A percentile compares a stretch with the other conserved stretches of the same genome.
Evolutionary conservation across 139 green algal species (phyloP).

Genomic region (Spirogloea muscicola): DNA sequence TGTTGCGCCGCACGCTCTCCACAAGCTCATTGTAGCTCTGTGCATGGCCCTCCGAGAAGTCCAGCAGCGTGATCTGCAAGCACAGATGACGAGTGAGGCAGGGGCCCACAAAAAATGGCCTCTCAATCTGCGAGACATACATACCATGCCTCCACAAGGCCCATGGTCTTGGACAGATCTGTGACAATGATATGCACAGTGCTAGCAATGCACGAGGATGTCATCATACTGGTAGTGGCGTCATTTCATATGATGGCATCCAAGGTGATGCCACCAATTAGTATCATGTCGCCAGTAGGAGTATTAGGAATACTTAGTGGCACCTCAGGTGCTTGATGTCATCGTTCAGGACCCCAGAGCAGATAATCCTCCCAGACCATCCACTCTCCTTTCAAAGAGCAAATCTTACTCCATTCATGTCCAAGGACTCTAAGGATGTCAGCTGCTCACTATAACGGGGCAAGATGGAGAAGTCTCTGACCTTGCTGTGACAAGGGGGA

Average conservation of each 20-base stretch:
- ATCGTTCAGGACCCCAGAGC: neutral
- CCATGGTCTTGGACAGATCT: neutral
- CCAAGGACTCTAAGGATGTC: neutral
- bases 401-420: neutral
- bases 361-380: neutral
- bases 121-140: neutral
- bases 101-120: neutral
- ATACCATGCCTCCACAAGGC: neutral
- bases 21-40: constrained; percentile 79
- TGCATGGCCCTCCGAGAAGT: constrained; percentile 75
- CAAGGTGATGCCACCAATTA: no score
- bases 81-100: neutral
- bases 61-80: constrained; percentile 56
- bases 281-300: neutral
- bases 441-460: no score
- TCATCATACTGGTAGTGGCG: no score
- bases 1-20: constrained; percentile 68
- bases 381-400: neutral
- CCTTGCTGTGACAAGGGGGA: constrained; percentile 51
- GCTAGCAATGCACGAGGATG: no score
- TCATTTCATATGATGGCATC: no score
- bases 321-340: neutral
- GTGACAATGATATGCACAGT: no score
- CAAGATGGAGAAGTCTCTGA: neutral
- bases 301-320: neutral